Conservation (phyloP, 257 asterid species). For the Striga asiatica region DNA sequence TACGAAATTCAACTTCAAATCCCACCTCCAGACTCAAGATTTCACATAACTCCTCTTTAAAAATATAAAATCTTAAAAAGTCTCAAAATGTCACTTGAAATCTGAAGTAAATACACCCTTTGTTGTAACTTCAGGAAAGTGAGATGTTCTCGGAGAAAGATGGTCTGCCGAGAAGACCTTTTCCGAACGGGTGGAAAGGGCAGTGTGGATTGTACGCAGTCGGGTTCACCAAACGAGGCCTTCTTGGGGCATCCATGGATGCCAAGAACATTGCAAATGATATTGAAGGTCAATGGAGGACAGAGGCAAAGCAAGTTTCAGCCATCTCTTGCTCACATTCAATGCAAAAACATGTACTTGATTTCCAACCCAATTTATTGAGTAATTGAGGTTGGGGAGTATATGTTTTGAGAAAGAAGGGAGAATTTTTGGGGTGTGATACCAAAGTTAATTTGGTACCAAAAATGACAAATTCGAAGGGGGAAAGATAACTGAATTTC, state of each 20-base stretch:
- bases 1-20: no score
- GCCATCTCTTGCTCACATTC: constrained; percentile 14
- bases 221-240: constrained; percentile 97
- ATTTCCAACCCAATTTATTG: neutral
- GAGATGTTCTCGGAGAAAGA: constrained; percentile 77
- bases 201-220: constrained; percentile 78
- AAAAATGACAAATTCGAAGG: constrained; percentile 4
- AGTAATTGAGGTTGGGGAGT: constrained; percentile 2
- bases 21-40: no score
- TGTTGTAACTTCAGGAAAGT: constrained; percentile 34
- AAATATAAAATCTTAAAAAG: no score
- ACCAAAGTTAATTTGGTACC: constrained; percentile 15
- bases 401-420: neutral
- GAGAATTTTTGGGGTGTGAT: neutral
- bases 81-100: no score
- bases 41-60: no score
- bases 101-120: no score
- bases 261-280: constrained; percentile 75
- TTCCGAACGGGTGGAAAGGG: constrained; percentile 98
- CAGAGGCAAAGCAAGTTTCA: constrained; percentile 22
- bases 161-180: constrained; percentile 82
- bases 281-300: constrained; percentile 31
- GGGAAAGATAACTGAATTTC: neutral
- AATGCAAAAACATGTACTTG: constrained; percentile 13
- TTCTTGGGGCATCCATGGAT: constrained; percentile 92